These are phyloP conservation scores for Coprinopsis cinerea DNA, from an alignment of 768 basidiomycete genomes.

Conservation along the genomic window DNA sequence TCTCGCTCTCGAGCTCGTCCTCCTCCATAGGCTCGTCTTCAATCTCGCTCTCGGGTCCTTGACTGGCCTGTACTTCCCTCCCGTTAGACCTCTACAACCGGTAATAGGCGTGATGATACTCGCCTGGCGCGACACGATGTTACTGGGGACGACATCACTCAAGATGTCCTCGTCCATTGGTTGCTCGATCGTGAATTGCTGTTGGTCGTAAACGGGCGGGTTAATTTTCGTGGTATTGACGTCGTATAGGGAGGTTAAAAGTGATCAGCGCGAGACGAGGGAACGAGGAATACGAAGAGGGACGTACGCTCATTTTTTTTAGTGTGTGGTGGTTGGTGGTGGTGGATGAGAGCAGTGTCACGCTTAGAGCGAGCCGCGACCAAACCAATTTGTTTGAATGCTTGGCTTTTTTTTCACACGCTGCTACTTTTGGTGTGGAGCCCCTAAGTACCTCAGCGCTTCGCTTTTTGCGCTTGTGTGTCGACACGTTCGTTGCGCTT, in stretches of 20 bases:
- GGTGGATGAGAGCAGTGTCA: no score
- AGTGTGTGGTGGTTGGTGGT: no score
- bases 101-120: not conserved
- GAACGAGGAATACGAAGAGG: not conserved
- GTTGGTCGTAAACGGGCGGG: not conserved
- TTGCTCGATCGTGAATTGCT: slow-evolving; percentile 35
- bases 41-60: slow-evolving; percentile 70
- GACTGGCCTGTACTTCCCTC: slow-evolving; percentile 46
- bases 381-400: no score
- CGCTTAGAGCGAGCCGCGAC: no score
- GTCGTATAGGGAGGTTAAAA: not conserved
- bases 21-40: slow-evolving; percentile 50
- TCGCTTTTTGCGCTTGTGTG: no score
- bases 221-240: not conserved
- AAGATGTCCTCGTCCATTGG: slow-evolving; percentile 72
- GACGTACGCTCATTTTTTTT: slow-evolving; percentile 25
- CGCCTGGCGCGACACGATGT: slow-evolving; percentile 86
- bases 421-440: no score
- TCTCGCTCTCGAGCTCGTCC: slow-evolving; percentile 57
- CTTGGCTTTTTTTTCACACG: no score
- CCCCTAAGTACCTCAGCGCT: no score
- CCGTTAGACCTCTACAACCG: not conserved
- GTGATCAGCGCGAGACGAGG: not conserved
- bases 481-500: no score
- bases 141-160: slow-evolving; percentile 86